These are phyloP conservation scores for Mycena crocata DNA, from an alignment of 768 basidiomycete genomes.

Conservation along the genomic window DNA sequence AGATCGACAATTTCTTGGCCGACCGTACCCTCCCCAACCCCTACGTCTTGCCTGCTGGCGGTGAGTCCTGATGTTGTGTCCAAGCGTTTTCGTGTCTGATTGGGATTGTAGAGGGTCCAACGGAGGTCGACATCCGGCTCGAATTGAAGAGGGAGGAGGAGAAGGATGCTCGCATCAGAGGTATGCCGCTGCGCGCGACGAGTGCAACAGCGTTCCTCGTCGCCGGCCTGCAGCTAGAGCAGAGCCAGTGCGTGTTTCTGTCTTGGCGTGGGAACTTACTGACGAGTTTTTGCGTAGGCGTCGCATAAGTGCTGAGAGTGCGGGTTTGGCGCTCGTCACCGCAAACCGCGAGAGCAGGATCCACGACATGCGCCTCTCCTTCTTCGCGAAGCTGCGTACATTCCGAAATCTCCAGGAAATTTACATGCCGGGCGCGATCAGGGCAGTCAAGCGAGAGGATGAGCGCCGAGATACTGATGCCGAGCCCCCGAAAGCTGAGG, in stretches of 20 bases:
- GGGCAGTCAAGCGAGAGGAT: no score
- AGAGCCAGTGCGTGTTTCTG: not conserved
- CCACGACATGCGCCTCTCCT: not conserved
- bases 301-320: not conserved
- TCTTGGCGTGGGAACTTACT: not conserved
- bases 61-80: not conserved
- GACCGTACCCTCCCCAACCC: slow-evolving; percentile 7
- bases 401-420: not conserved
- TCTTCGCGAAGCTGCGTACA: not conserved
- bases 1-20: slow-evolving; percentile 6
- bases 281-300: not conserved
- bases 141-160: not conserved
- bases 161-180: not conserved
- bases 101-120: not conserved
- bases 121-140: not conserved
- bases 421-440: not conserved
- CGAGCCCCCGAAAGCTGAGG: no score
- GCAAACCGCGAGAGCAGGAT: not conserved
- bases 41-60: not conserved
- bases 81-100: not conserved
- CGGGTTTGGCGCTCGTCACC: not conserved
- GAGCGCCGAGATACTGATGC: no score
- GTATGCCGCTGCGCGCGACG: not conserved
- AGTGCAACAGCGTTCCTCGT: not conserved
- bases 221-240: not conserved